These are phyloP conservation scores for Parasitella parasitica DNA, from an alignment of 371 early-diverging fungal species.

Conservation along the genomic window DNA sequence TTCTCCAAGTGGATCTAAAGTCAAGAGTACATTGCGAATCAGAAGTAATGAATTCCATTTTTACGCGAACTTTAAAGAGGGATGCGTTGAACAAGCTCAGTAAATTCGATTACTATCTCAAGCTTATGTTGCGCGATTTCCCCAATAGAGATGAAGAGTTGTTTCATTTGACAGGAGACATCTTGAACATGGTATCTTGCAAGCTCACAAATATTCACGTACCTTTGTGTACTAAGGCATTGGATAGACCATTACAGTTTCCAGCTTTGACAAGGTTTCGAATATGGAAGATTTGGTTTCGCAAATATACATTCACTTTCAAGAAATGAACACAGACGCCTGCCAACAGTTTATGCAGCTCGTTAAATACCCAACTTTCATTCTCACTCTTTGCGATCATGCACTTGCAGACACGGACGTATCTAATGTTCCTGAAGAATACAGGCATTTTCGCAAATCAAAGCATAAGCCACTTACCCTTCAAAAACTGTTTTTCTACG, in stretches of 20 bases:
- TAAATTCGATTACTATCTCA: conserved; percentile 12
- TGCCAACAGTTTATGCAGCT: conserved; percentile 15
- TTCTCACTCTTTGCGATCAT: conserved; percentile 9
- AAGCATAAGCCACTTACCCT: conserved; percentile 12
- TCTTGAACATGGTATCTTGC: conserved; percentile 25
- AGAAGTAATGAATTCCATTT: conserved; percentile 4
- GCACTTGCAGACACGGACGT: conserved; percentile 20
- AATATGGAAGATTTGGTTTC: neutral
- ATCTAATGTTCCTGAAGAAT: neutral
- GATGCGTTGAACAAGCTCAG: neutral
- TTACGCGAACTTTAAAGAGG: conserved; percentile 7
- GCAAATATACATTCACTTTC: conserved; percentile 4
- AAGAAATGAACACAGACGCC: conserved; percentile 6
- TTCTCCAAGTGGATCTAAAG: conserved; percentile 19
- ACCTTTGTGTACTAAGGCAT: too few relatives aligned
- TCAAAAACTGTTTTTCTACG: conserved; percentile 18
- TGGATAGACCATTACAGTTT: conserved; percentile 19
- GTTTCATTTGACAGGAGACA: conserved; percentile 2
- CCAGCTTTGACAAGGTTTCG: conserved; percentile 2
- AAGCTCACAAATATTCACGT: too few relatives aligned
- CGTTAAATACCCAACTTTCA: conserved; percentile 20
- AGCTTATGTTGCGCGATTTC: conserved; percentile 3
- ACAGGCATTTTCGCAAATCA: neutral
- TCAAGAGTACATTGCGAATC: neutral
- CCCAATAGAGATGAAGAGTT: conserved; percentile 5